Base-by-base conservation (phyloP, 2,329 filamentous ascomycete genomes). In the Arthrinium puccinioides region DNA sequence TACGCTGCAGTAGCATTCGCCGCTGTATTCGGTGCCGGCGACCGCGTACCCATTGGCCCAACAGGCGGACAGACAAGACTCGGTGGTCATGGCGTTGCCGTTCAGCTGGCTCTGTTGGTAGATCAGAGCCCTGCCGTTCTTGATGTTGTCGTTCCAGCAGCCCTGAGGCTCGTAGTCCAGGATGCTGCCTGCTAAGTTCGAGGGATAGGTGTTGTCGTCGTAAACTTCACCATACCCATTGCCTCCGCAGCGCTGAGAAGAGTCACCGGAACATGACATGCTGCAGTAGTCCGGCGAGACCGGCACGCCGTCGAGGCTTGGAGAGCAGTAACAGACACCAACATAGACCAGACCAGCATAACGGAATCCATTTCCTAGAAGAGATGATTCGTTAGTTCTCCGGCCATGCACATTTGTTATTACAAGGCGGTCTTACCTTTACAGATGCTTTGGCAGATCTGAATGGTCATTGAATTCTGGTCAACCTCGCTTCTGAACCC, bases 1-100 rank as follows among this genome's bases (percentile, higher is more conserved):
- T 5, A 33, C 31, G n/a, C 31, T 21, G n/a, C 31, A 33, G 21
- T 16, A 33, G 31, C 31, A 33, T 11, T 33, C 20, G 31, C n/a
- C 20, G 14, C 20, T 15, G 9, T 16, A 33, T 21, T 33, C 20
- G 9, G 31, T 33, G 11, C 31, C 31, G 4, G 31, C 31, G 31
- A 23, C 21, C n/a, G 31, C n/a, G n/a, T 18, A 33, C 10, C 31
- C 31, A 16, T 5, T 2, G 20, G 8, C 31, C 31, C 21, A 13
- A 33, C 31, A 33, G 9, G 20, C 13, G 20, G 21, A 15, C 9
- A 33, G 6, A 33, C 31, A 33, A 9, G 18, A 7, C 9, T 33
- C 31, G 6, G 20, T 33, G n/a, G 31, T 33, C 5, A 33, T 14
- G 31, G 4, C 3, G 2, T 11, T 5, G 8, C 2, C n/a, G 9